A percentile compares a stretch with the other conserved stretches of the same genome.
phyloP scores from a whole-genome alignment of 2,329 filamentous ascomycete species.

The Talaromyces sp. region DNA sequence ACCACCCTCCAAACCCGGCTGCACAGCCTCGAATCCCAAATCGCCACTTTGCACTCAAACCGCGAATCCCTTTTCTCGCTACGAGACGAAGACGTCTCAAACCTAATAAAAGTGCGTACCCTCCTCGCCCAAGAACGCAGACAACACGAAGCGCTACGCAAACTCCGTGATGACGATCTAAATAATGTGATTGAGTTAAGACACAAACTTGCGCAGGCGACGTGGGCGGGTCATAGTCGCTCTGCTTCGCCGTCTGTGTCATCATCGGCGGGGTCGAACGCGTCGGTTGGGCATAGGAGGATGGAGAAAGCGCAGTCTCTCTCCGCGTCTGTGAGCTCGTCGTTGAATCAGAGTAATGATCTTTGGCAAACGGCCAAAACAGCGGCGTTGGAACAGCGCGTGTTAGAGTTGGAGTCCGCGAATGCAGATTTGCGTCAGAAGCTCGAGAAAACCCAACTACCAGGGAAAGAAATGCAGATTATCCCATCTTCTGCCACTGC shows the following conservation, averaged over 20 bases:
- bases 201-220: slow-evolving; percentile 42
- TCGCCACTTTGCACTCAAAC: slow-evolving; percentile 33
- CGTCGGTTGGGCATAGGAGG: neutral
- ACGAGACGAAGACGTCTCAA: slow-evolving; percentile 45
- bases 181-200: slow-evolving; percentile 41
- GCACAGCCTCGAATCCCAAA: slow-evolving; percentile 39
- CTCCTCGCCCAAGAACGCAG: slow-evolving; percentile 42
- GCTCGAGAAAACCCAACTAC: neutral
- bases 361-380: slow-evolving; percentile 44
- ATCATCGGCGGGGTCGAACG: too few relatives aligned
- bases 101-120: slow-evolving; percentile 44
- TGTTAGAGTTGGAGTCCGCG: slow-evolving; percentile 40
- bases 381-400: slow-evolving; percentile 45
- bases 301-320: slow-evolving; percentile 27
- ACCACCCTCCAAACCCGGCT: slow-evolving; percentile 32
- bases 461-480: neutral
- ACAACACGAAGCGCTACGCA: slow-evolving; percentile 40
- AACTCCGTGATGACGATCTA: slow-evolving; percentile 45
- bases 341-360: slow-evolving; percentile 31
- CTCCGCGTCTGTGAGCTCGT: neutral
- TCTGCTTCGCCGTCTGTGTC: neutral
- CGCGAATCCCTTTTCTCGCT: slow-evolving; percentile 43
- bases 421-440: slow-evolving; percentile 6
- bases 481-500: neutral
- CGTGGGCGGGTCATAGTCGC: slow-evolving; percentile 32